Conservation (phyloP, 106 monocot species). For the Chionographis japonica region DNA sequence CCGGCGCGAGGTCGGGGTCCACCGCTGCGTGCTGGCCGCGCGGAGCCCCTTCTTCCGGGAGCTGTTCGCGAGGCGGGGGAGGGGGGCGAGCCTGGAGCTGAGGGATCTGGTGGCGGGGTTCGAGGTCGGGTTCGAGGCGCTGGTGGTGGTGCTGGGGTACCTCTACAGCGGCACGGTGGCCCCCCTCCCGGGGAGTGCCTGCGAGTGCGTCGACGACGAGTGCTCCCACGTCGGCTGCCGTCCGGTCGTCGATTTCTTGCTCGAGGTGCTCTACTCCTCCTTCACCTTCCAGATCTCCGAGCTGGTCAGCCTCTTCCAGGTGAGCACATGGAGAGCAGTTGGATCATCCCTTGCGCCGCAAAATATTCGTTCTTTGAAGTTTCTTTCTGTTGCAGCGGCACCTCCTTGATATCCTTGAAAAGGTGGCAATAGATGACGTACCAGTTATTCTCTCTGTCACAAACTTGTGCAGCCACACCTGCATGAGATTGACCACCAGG, state of each 20-base stretch:
- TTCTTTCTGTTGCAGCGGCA: constrained; percentile 49
- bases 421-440: constrained; percentile 52
- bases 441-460: constrained; percentile 53
- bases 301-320: constrained; percentile 81
- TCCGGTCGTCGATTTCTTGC: constrained; percentile 67
- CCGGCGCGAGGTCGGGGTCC: constrained; percentile 32
- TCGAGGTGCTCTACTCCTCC: constrained; percentile 53
- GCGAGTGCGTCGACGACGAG: constrained; percentile 59
- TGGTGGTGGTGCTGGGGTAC: constrained; percentile 58
- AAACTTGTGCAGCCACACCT: constrained; percentile 35
- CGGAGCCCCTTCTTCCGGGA: constrained; percentile 72
- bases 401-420: constrained; percentile 65
- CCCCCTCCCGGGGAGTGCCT: constrained; percentile 37
- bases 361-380: background rate
- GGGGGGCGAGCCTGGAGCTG: constrained; percentile 17
- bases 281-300: constrained; percentile 61
- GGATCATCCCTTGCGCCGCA: too few relatives aligned
- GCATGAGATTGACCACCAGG: constrained; percentile 32
- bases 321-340: constrained; percentile 6
- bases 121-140: constrained; percentile 46
- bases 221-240: constrained; percentile 59
- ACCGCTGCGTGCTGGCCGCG: constrained; percentile 73
- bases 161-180: constrained; percentile 56
- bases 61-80: constrained; percentile 23
- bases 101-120: constrained; percentile 30